Conservation (phyloP, 2,329 filamentous ascomycete genomes). For the Botrytis medusae region DNA sequence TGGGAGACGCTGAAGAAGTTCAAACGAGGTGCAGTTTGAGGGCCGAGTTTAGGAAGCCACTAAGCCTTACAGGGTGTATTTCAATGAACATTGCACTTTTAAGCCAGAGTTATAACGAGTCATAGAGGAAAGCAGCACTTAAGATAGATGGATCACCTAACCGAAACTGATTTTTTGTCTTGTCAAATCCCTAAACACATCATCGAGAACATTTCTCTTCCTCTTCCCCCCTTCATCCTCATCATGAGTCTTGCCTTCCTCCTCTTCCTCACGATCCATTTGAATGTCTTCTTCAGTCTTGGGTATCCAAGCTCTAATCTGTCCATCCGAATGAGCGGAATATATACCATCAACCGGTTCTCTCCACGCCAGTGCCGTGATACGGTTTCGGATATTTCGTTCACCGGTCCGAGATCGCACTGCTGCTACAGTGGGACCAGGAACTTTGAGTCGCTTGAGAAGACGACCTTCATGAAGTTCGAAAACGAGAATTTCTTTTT, state of each 20-base stretch:
- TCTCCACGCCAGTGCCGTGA: constrained; percentile 75
- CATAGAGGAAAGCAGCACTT: neutral
- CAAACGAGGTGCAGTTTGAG: neutral
- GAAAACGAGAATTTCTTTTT: constrained; percentile 75
- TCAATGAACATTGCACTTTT: neutral
- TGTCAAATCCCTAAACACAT: constrained; percentile 77
- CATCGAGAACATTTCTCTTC: constrained; percentile 77
- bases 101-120: neutral
- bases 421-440: constrained; percentile 53
- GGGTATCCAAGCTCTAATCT: constrained; percentile 77
- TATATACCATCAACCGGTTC: constrained; percentile 68
- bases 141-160: constrained; percentile 18
- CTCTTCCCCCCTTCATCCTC: constrained; percentile 56
- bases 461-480: constrained; percentile 76
- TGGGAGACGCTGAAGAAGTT: neutral
- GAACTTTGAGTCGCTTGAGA: constrained; percentile 68
- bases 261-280: constrained; percentile 48
- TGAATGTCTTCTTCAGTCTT: constrained; percentile 52
- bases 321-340: constrained; percentile 80
- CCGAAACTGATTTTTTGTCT: constrained; percentile 67
- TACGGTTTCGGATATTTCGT: constrained; percentile 62
- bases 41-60: too few species aligned
- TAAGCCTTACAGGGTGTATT: neutral
- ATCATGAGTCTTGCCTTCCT: constrained; percentile 36
- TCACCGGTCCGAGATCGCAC: constrained; percentile 50